Percentiles rank a stretch among this genome's conserved stretches.
phyloP scores from a whole-genome alignment of 345 rosid genomes.

The Euphorbia lathyris region DNA sequence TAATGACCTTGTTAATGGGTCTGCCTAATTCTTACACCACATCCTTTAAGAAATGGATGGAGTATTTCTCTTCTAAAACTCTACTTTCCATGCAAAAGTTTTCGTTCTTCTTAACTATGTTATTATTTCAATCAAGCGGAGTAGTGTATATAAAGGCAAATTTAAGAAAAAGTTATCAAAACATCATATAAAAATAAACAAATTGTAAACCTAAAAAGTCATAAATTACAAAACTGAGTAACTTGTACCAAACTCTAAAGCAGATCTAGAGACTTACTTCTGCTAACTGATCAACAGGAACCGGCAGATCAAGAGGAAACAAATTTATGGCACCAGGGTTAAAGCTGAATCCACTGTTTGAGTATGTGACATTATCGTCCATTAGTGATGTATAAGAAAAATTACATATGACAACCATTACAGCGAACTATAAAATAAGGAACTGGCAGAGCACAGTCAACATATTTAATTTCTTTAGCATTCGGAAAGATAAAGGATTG shows the following conservation, averaged over 20 bases:
- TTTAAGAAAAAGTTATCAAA: too few relatives aligned
- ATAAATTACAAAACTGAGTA: too few relatives aligned
- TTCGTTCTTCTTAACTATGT: too few relatives aligned
- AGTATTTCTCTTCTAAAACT: too few relatives aligned
- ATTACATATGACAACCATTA: not conserved
- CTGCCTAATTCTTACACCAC: too few relatives aligned
- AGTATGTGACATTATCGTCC: not conserved
- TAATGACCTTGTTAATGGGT: too few relatives aligned
- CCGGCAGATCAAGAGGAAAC: slow-evolving; percentile 57
- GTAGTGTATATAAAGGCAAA: too few relatives aligned
- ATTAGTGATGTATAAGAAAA: slow-evolving; percentile 4
- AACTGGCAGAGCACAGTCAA: not conserved
- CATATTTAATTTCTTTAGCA: not conserved
- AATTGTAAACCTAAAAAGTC: too few relatives aligned
- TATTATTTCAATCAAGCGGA: too few relatives aligned
- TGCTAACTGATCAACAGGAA: slow-evolving; percentile 44
- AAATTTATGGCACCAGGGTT: slow-evolving; percentile 62
- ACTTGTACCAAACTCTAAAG: not conserved
- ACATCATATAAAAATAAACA: too few relatives aligned
- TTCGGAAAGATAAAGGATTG: not conserved
- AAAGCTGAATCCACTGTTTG: slow-evolving; percentile 66
- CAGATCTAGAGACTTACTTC: slow-evolving; percentile 48
- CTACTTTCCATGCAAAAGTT: too few relatives aligned
- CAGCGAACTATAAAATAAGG: not conserved
- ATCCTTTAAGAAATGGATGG: too few relatives aligned